phyloP scores from a whole-genome alignment of 2,329 filamentous ascomycete species.

The Colletotrichum orchidophilum region DNA sequence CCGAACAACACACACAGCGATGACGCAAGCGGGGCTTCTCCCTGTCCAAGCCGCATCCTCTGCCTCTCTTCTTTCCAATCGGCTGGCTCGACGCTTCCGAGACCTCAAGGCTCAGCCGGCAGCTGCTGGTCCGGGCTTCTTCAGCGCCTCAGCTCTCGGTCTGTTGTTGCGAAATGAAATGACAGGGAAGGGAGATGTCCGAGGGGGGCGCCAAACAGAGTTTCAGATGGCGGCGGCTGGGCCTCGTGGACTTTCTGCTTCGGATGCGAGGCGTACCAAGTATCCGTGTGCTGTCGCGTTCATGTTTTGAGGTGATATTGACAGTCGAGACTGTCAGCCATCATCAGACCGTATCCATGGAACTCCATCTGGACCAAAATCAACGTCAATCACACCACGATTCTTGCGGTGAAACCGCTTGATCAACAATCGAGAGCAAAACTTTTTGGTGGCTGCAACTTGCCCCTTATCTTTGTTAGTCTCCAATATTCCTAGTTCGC shows the following conservation, averaged over 20 bases:
- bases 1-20: constrained; percentile 15
- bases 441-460: background rate
- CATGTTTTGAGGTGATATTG: background rate
- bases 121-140: constrained; percentile 20
- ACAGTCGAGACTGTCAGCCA: background rate
- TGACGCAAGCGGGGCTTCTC: constrained; percentile 29
- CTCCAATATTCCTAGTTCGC: background rate
- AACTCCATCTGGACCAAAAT: constrained; percentile 9
- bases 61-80: background rate
- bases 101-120: constrained; percentile 1
- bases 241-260: constrained; percentile 1
- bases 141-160: constrained; percentile 1
- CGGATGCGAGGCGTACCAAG: background rate
- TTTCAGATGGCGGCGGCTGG: constrained; percentile 23
- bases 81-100: constrained; percentile 16
- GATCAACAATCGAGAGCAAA: background rate
- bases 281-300: background rate
- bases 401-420: constrained; percentile 19
- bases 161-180: background rate
- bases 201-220: background rate
- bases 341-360: background rate
- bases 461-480: background rate
- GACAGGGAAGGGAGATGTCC: constrained; percentile 13
- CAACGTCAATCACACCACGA: constrained; percentile 8
- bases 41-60: constrained; percentile 12